These are phyloP conservation scores for Phytophthora pistaciae DNA, from an alignment of 352 stramenopile species.

Conservation along the genomic window DNA sequence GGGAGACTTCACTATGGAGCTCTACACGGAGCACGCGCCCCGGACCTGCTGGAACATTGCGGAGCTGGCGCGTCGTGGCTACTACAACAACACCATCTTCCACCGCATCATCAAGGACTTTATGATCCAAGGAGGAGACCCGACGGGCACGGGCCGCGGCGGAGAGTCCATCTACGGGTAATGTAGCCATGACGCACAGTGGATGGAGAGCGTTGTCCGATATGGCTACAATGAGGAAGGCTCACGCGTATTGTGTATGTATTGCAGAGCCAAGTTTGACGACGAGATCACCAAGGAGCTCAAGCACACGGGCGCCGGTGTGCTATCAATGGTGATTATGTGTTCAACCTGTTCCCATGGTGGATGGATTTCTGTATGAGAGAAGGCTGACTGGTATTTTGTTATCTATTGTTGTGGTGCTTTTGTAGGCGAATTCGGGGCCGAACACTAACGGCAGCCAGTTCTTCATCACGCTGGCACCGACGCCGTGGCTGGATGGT, in stretches of 20 bases:
- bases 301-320: constrained; percentile 94
- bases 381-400: neutral
- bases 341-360: neutral
- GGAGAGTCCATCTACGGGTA: constrained; percentile 94
- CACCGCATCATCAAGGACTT: constrained; percentile 97
- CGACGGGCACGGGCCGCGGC: constrained; percentile 93
- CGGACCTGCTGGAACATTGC: constrained; percentile 94
- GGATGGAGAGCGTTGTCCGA: neutral
- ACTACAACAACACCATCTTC: constrained; percentile 97
- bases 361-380: neutral
- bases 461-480: constrained; percentile 95
- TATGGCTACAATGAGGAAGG: neutral
- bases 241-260: neutral
- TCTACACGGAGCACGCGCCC: constrained; percentile 95
- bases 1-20: constrained; percentile 93
- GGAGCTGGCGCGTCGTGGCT: constrained; percentile 91
- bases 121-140: constrained; percentile 97
- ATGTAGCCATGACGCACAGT: constrained; percentile 5
- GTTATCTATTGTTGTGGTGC: neutral
- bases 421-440: constrained; percentile 85
- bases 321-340: constrained; percentile 86
- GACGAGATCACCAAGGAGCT: constrained; percentile 94
- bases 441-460: constrained; percentile 94
- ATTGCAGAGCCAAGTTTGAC: constrained; percentile 91
- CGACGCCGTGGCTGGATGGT: constrained; percentile 95